Conservation (phyloP, 495 filamentous ascomycete genomes). For the Letharia lupina region DNA sequence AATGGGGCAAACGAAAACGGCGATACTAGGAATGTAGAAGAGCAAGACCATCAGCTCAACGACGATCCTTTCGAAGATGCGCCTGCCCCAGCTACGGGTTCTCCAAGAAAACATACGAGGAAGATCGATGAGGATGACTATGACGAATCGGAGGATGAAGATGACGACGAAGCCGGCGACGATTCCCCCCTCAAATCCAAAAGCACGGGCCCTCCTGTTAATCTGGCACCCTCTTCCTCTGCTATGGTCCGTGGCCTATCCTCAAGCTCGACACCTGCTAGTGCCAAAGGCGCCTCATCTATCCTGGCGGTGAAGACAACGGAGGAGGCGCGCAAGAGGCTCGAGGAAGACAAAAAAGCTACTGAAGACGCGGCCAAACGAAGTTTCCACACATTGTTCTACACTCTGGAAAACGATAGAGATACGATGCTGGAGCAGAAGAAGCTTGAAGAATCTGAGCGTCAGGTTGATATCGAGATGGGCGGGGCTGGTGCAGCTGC, state of each 20-base stretch:
- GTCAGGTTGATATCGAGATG: conserved; percentile 91
- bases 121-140: conserved; percentile 76
- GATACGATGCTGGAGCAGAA: conserved; percentile 97
- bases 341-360: conserved; percentile 89
- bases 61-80: conserved; percentile 24
- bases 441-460: conserved; percentile 90
- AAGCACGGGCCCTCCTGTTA: conserved; percentile 36
- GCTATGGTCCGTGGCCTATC: conserved; percentile 22
- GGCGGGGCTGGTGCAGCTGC: conserved; percentile 40
- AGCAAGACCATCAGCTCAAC: conserved; percentile 32
- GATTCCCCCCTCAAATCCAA: conserved; percentile 56
- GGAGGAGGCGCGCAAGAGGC: conserved; percentile 83
- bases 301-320: conserved; percentile 52
- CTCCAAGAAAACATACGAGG: conserved; percentile 54
- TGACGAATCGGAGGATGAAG: conserved; percentile 73
- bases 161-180: conserved; percentile 74
- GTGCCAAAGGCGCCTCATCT: conserved; percentile 32
- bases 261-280: conserved; percentile 22
- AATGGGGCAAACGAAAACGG: conserved; percentile 32
- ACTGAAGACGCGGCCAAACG: conserved; percentile 82
- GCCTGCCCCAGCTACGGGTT: conserved; percentile 28
- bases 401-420: conserved; percentile 88
- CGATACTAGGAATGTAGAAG: conserved; percentile 29
- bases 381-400: conserved; percentile 85
- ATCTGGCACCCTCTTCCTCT: conserved; percentile 33